Base-by-base conservation (phyloP, 352 stramenopile genomes). In the Halophytophthora polymorphica region DNA sequence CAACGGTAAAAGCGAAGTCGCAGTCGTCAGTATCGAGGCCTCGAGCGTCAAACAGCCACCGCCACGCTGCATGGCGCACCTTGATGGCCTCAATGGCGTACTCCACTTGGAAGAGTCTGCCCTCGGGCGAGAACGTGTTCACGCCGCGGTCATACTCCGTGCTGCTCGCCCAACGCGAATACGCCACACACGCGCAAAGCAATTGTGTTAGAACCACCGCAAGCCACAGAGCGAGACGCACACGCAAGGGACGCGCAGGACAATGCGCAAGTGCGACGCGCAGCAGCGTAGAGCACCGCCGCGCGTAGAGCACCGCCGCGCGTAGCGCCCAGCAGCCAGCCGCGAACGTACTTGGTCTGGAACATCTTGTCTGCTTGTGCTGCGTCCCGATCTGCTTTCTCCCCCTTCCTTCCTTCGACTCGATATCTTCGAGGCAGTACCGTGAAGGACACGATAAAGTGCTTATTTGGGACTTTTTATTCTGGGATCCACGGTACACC, bases 111-210 rank as follows among this genome's bases (percentile, higher is more conserved):
- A 99, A 99, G 29, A 99, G 86, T 63, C 97, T 92, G 40, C 97
- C 97, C 81, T 99, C 97, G 12, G 97, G 97, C 60, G 93, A 98
- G 70, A 99, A 99, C 19, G 97, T 99, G 83, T 99, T 99, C 28
- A 99, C 97, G 60, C 97, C 97, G 54, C 97, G 90, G 79, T 99
- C 97, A 71, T 99, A 99, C 80, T 99, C 97, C 45, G 90, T 98
- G 66, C 95, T 97, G 38, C 22, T 42, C 3, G 19, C 13, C 12
- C 17, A 54, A 18, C 40, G 4, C 41, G 0, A 48, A 45, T 3
- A 6, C 45, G 4, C 3, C 14, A 45, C 4, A 42, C 3, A 35
- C 15, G 12, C 15, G 38, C 29, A 54, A 37, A 42, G 22, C 31
- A 17, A 14, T n/a, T n/a, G 14, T 13, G 6, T 46, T 25, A 38